Percentiles rank a stretch among this genome's conserved stretches.
Evolutionary conservation across 176 grass and related monocot genomes (phyloP).

Genomic region (Oryza punctata): DNA sequence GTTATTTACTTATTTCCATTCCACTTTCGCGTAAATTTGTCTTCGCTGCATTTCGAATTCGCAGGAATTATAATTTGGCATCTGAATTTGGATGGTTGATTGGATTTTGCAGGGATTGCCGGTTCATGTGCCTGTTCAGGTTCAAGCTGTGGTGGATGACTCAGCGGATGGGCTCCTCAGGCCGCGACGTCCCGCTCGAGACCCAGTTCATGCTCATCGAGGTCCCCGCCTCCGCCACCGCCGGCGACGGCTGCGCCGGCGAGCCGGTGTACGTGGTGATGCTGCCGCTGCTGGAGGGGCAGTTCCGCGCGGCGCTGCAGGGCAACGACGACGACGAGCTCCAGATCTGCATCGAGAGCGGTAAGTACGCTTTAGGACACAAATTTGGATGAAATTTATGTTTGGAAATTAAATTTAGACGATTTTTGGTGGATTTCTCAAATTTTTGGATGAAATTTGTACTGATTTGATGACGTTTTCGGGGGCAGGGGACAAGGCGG

Average conservation of each 20-base stretch:
- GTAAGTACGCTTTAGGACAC: conserved; percentile 1
- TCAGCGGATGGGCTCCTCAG: conserved; percentile 62
- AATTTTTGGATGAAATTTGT: no score
- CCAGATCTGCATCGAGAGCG: conserved; percentile 81
- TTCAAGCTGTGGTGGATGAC: conserved; percentile 93
- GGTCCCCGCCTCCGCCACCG: conserved; percentile 34
- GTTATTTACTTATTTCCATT: no score
- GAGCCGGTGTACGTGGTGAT: conserved; percentile 61
- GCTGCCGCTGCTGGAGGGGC: conserved; percentile 81
- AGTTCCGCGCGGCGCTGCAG: conserved; percentile 73
- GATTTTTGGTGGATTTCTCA: no score
- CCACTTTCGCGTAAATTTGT: not conserved
- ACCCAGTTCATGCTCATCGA: conserved; percentile 94
- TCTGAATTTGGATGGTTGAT: not conserved
- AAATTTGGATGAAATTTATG: not conserved
- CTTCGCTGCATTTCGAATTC: no score
- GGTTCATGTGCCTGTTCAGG: conserved; percentile 73
- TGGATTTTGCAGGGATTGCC: conserved; percentile 46
- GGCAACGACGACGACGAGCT: conserved; percentile 72
- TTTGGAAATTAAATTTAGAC: not conserved
- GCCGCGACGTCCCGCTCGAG: conserved; percentile 77
- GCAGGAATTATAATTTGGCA: not conserved
- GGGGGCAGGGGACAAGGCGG: conserved; percentile 63
- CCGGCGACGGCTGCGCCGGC: not conserved
- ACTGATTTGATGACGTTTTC: not conserved